Percentiles rank a stretch among this genome's conserved stretches.
Conservation (phyloP, 2,329 filamentous ascomycete genomes). For the Venturia pyrina region DNA sequence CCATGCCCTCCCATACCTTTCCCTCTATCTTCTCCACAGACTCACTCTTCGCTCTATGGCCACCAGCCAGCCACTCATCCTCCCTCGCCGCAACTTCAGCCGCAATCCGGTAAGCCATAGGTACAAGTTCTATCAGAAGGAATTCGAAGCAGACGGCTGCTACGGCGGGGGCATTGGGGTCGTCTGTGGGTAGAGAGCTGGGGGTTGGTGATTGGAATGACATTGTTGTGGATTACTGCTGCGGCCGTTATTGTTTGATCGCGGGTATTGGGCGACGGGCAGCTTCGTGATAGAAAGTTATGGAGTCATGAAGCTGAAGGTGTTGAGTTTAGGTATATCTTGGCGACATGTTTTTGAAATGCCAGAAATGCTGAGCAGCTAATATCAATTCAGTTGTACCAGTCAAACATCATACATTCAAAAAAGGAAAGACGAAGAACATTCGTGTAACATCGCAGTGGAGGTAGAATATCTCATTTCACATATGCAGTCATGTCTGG, state of each 20-base stretch:
- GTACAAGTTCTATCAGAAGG: conserved; percentile 91
- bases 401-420: too few species aligned
- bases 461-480: background rate
- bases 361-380: too few species aligned
- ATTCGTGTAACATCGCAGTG: background rate
- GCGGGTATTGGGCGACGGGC: background rate
- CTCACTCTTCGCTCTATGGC: background rate
- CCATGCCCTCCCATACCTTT: conserved; percentile 11
- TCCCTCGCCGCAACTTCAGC: conserved; percentile 54
- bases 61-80: conserved; percentile 22
- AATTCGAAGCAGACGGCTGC: conserved; percentile 84
- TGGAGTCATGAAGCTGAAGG: background rate
- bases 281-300: background rate
- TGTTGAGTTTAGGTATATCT: background rate
- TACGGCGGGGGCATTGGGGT: conserved; percentile 67
- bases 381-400: too few species aligned
- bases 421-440: background rate
- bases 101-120: conserved; percentile 79
- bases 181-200: conserved; percentile 23
- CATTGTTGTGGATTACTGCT: background rate
- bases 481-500: background rate
- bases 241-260: background rate
- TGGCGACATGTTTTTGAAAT: background rate
- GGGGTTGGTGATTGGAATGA: background rate
- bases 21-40: background rate